These are phyloP conservation scores for Immersiporthe knoxdaviesiana DNA, from an alignment of 2,329 filamentous ascomycete species.

Conservation along the genomic window DNA sequence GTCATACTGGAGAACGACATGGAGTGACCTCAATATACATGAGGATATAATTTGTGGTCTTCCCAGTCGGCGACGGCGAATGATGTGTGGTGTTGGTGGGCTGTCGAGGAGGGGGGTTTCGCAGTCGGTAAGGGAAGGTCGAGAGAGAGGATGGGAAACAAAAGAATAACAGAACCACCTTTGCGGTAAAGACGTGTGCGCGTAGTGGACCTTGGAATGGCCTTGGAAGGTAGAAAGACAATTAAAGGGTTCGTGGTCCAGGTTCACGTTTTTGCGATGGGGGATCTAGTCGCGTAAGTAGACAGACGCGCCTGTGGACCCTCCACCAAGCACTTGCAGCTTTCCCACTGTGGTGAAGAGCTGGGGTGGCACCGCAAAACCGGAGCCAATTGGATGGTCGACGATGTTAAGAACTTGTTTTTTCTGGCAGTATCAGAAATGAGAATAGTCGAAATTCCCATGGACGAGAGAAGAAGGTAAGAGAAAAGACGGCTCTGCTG, in stretches of 20 bases:
- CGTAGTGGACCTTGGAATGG: background rate
- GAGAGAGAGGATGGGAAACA: constrained; percentile 6
- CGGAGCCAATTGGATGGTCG: constrained; percentile 10
- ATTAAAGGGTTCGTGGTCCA: constrained; percentile 24
- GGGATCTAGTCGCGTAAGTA: constrained; percentile 25
- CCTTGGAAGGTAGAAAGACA: constrained; percentile 17
- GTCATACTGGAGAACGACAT: constrained; percentile 33
- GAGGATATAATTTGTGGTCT: constrained; percentile 6
- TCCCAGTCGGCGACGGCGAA: background rate
- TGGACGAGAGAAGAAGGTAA: background rate
- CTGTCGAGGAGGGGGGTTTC: background rate
- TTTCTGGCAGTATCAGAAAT: background rate
- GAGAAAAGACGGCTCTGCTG: constrained; percentile 4
- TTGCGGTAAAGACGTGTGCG: background rate
- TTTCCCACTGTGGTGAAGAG: constrained; percentile 16
- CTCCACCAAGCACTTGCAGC: constrained; percentile 15
- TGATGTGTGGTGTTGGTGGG: constrained; percentile 11
- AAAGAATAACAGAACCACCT: background rate
- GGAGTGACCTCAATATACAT: constrained; percentile 17
- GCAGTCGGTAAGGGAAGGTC: background rate
- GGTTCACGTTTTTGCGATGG: constrained; percentile 28
- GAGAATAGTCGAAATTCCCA: background rate
- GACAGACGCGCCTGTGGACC: constrained; percentile 23
- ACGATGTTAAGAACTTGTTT: background rate
- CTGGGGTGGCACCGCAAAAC: background rate